A percentile compares a stretch with the other conserved stretches of the same genome.
These are phyloP conservation scores for Zasmidium cellare DNA, from an alignment of 2,329 filamentous ascomycete genomes.

Conservation along the genomic window DNA sequence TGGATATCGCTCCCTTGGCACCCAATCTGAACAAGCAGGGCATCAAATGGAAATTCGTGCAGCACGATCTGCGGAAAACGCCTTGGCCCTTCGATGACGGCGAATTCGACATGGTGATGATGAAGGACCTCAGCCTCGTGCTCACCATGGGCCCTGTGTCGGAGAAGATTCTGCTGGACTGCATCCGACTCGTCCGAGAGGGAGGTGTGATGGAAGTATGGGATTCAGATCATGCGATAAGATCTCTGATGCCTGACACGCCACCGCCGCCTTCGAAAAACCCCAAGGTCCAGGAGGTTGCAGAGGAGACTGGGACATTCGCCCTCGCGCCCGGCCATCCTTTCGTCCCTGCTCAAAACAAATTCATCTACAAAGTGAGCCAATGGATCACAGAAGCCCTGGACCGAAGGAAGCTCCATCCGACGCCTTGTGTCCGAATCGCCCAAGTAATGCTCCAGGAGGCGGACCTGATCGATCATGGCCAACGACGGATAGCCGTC, in stretches of 20 bases:
- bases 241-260: slow-evolving; percentile 78
- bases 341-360: slow-evolving; percentile 76
- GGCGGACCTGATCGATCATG: slow-evolving; percentile 69
- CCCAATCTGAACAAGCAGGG: slow-evolving; percentile 66
- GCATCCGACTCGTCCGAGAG: slow-evolving; percentile 71
- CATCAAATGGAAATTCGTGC: slow-evolving; percentile 85
- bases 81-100: slow-evolving; percentile 77
- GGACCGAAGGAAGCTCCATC: slow-evolving; percentile 66
- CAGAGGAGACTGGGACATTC: slow-evolving; percentile 74
- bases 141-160: slow-evolving; percentile 58
- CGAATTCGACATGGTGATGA: slow-evolving; percentile 85
- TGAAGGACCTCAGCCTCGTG: slow-evolving; percentile 79
- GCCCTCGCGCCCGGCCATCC: slow-evolving; percentile 80
- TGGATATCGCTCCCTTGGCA: slow-evolving; percentile 77
- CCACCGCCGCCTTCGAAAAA: slow-evolving; percentile 59
- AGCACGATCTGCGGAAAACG: slow-evolving; percentile 75
- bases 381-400: slow-evolving; percentile 76
- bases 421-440: slow-evolving; percentile 76
- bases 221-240: slow-evolving; percentile 83
- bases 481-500: slow-evolving; percentile 77
- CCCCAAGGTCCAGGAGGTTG: slow-evolving; percentile 63
- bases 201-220: slow-evolving; percentile 83
- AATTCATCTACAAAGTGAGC: slow-evolving; percentile 81
- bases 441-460: slow-evolving; percentile 80
- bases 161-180: slow-evolving; percentile 66